phyloP scores from a whole-genome alignment of 257 asterid species.

The Mitragyna speciosa region DNA sequence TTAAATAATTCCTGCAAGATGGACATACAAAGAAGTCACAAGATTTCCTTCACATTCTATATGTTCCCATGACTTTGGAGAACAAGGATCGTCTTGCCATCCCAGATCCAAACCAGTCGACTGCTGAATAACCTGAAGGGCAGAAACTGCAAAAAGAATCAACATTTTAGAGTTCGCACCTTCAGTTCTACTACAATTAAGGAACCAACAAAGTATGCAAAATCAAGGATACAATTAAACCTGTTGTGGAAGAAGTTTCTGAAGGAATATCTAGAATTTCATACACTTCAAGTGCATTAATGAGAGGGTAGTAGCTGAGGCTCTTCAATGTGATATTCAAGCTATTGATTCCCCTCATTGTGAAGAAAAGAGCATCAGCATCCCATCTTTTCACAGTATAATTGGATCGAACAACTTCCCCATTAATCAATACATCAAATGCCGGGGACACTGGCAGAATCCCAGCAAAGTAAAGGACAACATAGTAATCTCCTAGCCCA shows the following conservation, averaged over 20 bases:
- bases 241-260: slow-evolving; percentile 88
- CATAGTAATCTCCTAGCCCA: slow-evolving; percentile 66
- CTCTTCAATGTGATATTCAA: slow-evolving; percentile 75
- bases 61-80: slow-evolving; percentile 82
- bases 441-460: slow-evolving; percentile 77
- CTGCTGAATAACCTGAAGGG: slow-evolving; percentile 83
- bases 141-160: slow-evolving; percentile 58
- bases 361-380: slow-evolving; percentile 49
- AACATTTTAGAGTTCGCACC: not conserved
- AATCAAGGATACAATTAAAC: slow-evolving; percentile 27
- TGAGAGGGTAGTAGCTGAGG: slow-evolving; percentile 63
- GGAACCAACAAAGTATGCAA: not conserved
- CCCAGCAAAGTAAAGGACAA: slow-evolving; percentile 91
- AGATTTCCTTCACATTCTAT: slow-evolving; percentile 75
- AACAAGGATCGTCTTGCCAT: slow-evolving; percentile 94
- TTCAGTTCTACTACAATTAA: not conserved
- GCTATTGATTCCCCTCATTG: slow-evolving; percentile 50
- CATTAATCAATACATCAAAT: slow-evolving; percentile 69
- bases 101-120: slow-evolving; percentile 69
- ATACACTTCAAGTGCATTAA: slow-evolving; percentile 86
- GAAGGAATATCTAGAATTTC: slow-evolving; percentile 69
- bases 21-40: slow-evolving; percentile 78
- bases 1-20: not conserved
- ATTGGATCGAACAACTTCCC: slow-evolving; percentile 49
- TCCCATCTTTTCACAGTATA: slow-evolving; percentile 66